Base-by-base conservation (phyloP, 345 rosid species). In the Gossypium australe region DNA sequence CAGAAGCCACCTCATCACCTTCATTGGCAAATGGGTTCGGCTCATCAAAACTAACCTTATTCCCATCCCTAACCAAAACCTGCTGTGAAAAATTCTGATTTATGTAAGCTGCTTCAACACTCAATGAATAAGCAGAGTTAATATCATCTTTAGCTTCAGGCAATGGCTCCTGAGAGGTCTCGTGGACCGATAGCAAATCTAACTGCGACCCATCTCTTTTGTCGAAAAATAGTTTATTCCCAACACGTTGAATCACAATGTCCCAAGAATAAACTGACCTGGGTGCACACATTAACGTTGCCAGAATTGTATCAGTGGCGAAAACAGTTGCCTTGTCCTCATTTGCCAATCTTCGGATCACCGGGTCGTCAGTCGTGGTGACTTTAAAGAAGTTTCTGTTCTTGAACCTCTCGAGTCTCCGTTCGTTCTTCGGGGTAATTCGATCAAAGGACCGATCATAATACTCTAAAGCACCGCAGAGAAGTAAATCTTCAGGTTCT, bases 221-320 rank as follows among this genome's bases (percentile, higher is more conserved):
- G 71, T 93, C 99, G 22, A 95, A 90, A 81, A 95, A 95, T 24
- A 94, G 63, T 71, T 92, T 94, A 80, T 92, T 94, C 24, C 98
- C 98, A 61, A 95, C 98, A 17, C 96, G 80, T 75, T 90, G 99
- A 57, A 95, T 60, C 51, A 95, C 97, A 74, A 94, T 91, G 81
- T 95, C 98, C 98, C 99, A 93, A 0, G 98, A 91, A 85, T 95
- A 93, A 71, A 91, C 98, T 4, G 98, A 94, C 75, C 98, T 77
- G 10, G 98, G 88, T 7, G 97, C 95, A n/a, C 98, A 92, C 98
- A 91, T 92, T 27, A 91, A 80, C 7, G 95, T 83, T 0, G 98
- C 90, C 22, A 94, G 80, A 24, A 94, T 92, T 6, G 92, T 82
- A 78, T 94, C 98, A 0, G 98, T 94, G 0, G 98, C 95, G 20